These are phyloP conservation scores for Backusella liffmaniae DNA, from an alignment of 192 early-diverging fungal species.

Conservation along the genomic window DNA sequence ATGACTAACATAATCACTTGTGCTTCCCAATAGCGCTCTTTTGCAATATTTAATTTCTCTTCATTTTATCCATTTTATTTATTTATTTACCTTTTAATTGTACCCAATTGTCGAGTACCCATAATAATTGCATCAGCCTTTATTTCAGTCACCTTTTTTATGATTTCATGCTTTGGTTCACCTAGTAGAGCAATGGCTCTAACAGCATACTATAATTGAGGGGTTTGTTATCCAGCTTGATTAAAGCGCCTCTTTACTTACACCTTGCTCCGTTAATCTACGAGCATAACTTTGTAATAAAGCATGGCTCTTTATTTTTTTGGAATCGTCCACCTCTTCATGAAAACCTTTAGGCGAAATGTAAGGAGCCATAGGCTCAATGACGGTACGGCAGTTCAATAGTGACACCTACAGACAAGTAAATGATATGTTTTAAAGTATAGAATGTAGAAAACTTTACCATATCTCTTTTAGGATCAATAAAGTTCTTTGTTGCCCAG, in stretches of 20 bases:
- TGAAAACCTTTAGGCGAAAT: conserved; percentile 21
- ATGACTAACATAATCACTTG: conserved; percentile 47
- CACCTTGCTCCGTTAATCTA: conserved; percentile 11
- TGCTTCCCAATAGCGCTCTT: conserved; percentile 47
- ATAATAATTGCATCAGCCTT: conserved; percentile 56
- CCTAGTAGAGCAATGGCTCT: conserved; percentile 57
- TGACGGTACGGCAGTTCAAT: conserved; percentile 15
- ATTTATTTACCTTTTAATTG: conserved; percentile 38
- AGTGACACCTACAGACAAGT: conserved; percentile 8
- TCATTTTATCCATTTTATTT: not conserved
- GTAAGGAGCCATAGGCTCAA: conserved; percentile 25
- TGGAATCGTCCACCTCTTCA: conserved; percentile 20
- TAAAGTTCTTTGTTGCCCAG: conserved; percentile 32
- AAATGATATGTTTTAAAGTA: not conserved
- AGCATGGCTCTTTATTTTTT: conserved; percentile 19
- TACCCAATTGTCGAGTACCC: conserved; percentile 58
- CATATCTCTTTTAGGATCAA: conserved; percentile 27
- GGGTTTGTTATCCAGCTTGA: not conserved
- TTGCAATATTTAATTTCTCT: not conserved
- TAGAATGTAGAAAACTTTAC: not conserved
- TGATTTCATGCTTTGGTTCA: conserved; percentile 59
- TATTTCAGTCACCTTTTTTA: conserved; percentile 52
- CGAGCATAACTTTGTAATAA: conserved; percentile 19
- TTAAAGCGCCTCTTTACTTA: not conserved
- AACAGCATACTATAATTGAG: conserved; percentile 22